Conservation (phyloP, 2,329 filamentous ascomycete species). For the Aspergillus novoparasiticus region DNA sequence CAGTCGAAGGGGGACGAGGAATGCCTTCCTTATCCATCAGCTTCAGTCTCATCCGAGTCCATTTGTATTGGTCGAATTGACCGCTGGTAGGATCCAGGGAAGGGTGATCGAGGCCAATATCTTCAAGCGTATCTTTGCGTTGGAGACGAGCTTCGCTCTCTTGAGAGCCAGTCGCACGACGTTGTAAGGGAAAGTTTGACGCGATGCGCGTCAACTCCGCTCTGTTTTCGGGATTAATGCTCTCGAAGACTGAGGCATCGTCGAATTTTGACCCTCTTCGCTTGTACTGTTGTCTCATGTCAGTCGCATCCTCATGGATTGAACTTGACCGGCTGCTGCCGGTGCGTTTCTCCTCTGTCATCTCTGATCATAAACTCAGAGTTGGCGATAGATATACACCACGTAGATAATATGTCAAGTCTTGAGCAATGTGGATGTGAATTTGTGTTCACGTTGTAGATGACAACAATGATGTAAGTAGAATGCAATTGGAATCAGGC, state of each 20-base stretch:
- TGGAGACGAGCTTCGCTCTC: conserved; percentile 23
- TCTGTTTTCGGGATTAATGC: conserved; percentile 28
- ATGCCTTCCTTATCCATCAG: conserved; percentile 60
- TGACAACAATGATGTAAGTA: neutral
- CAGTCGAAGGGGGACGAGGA: conserved; percentile 54
- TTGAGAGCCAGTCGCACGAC: conserved; percentile 16
- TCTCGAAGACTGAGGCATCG: conserved; percentile 28
- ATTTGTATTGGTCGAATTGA: conserved; percentile 58
- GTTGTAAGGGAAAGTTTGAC: conserved; percentile 31
- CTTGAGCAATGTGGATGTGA: neutral
- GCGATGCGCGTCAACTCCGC: conserved; percentile 31
- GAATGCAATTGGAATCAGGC: neutral
- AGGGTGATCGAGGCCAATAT: conserved; percentile 49
- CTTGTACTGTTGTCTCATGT: conserved; percentile 12
- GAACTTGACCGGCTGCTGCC: conserved; percentile 17
- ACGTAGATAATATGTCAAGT: too few species aligned
- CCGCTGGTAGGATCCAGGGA: conserved; percentile 55
- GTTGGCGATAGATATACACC: neutral
- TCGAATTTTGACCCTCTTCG: conserved; percentile 20
- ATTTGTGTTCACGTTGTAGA: neutral
- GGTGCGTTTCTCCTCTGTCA: conserved; percentile 14
- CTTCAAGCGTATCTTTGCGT: conserved; percentile 38
- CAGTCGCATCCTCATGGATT: conserved; percentile 16
- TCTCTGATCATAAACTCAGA: neutral
- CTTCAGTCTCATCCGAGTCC: conserved; percentile 52